Conservation (phyloP, 441 rosid genomes). For the Gossypium trilobum region DNA sequence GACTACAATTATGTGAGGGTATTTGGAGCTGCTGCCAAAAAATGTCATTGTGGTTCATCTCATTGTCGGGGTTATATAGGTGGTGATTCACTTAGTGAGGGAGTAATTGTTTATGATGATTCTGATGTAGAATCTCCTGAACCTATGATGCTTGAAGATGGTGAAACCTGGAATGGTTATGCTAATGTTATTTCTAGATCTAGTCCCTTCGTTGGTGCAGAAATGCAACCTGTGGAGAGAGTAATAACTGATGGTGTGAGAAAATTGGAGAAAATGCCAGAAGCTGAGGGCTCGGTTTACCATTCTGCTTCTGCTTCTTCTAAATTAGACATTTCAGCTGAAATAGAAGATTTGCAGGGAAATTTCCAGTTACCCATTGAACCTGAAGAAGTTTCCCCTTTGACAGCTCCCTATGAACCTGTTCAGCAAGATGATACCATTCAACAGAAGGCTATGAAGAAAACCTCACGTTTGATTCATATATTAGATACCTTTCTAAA, state of each 20-base stretch:
- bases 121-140: constrained; percentile 97
- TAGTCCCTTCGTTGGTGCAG: constrained; percentile 27
- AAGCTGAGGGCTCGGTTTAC: constrained; percentile 25
- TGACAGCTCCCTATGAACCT: constrained; percentile 24
- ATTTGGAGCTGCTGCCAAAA: constrained; percentile 96
- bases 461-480: constrained; percentile 23
- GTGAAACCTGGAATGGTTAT: constrained; percentile 25
- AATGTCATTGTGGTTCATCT: constrained; percentile 79
- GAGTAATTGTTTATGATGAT: constrained; percentile 78
- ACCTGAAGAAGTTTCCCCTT: constrained; percentile 21
- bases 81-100: constrained; percentile 75
- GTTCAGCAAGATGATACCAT: constrained; percentile 32
- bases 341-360: constrained; percentile 26
- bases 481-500: constrained; percentile 24
- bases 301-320: constrained; percentile 28
- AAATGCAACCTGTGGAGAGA: constrained; percentile 25
- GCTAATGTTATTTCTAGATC: constrained; percentile 21
- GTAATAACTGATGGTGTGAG: constrained; percentile 21
- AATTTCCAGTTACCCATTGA: constrained; percentile 27
- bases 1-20: constrained; percentile 97
- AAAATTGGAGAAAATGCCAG: constrained; percentile 22
- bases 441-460: constrained; percentile 33
- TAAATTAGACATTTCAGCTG: constrained; percentile 24
- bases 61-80: constrained; percentile 95
- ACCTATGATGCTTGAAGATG: constrained; percentile 64